Conservation (phyloP, 345 rosid genomes). For the Capsella bursapastoris region DNA sequence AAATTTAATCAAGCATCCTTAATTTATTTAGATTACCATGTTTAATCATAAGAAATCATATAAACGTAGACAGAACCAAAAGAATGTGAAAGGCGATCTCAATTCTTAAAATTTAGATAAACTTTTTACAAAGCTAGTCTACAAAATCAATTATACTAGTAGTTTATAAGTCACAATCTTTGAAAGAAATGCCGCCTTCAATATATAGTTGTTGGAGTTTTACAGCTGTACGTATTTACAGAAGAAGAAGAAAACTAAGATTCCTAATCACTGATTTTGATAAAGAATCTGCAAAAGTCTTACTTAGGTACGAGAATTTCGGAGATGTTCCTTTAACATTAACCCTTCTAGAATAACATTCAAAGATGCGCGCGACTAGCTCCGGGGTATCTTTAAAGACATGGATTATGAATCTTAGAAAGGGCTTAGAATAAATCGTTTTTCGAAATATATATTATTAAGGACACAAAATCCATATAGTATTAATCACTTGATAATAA, state of each 20-base stretch:
- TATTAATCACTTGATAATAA: conserved; percentile 5
- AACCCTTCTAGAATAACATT: conserved; percentile 4
- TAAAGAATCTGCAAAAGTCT: conserved; percentile 24
- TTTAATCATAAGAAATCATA: conserved; percentile 6
- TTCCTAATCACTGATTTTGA: conserved; percentile 32
- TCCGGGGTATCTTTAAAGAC: background rate
- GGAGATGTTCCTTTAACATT: conserved; percentile 32
- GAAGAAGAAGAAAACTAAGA: background rate
- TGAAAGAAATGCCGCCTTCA: conserved; percentile 14
- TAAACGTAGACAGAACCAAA: background rate
- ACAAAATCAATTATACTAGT: background rate
- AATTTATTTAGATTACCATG: conserved; percentile 11
- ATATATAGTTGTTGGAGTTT: conserved; percentile 18
- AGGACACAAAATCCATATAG: background rate
- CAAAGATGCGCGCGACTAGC: conserved; percentile 18
- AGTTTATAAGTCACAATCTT: conserved; percentile 12
- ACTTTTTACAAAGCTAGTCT: background rate
- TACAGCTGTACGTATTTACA: conserved; percentile 21
- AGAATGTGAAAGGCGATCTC: conserved; percentile 17
- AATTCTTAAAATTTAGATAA: background rate
- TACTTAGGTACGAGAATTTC: background rate
- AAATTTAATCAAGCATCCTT: background rate
- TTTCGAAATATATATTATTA: background rate
- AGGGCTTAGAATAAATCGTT: background rate
- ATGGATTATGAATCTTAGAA: conserved; percentile 6